phyloP scores from a whole-genome alignment of 2,329 filamentous ascomycete species.

The Capronia coronata region DNA sequence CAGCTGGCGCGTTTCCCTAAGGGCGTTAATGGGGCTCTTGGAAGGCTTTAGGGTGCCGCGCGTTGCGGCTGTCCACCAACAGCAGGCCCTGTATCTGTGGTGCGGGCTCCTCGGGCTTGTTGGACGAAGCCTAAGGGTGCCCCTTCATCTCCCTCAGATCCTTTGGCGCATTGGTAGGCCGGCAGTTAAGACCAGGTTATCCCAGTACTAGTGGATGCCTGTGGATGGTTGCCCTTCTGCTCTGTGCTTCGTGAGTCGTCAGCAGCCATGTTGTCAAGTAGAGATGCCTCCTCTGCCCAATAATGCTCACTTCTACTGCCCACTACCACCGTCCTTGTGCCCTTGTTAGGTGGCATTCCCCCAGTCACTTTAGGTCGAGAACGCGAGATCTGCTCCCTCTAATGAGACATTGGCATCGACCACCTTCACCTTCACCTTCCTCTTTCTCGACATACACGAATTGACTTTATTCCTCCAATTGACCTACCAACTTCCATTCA shows the following conservation, averaged over 20 bases:
- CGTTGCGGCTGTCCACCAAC: slow-evolving; percentile 14
- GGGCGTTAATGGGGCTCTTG: background rate
- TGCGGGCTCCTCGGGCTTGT: background rate
- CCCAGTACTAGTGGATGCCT: background rate
- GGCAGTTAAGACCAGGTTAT: background rate
- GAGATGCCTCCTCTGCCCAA: background rate
- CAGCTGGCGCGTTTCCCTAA: slow-evolving; percentile 2
- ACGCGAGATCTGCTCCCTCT: slow-evolving; percentile 16
- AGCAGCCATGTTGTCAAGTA: background rate
- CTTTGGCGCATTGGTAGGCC: background rate
- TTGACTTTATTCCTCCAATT: background rate
- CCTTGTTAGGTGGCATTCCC: slow-evolving; percentile 3
- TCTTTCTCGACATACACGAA: background rate
- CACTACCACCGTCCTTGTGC: background rate
- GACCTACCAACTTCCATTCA: slow-evolving; percentile 16
- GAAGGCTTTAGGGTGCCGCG: slow-evolving; percentile 7
- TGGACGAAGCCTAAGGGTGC: slow-evolving; percentile 1
- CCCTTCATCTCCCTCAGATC: slow-evolving; percentile 20
- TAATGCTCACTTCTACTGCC: background rate
- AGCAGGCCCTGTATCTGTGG: slow-evolving; percentile 1
- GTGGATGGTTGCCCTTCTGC: background rate
- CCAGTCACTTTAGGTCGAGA: slow-evolving; percentile 9
- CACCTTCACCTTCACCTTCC: slow-evolving; percentile 7
- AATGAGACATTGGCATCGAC: slow-evolving; percentile 2
- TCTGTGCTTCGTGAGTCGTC: background rate